Base-by-base conservation (phyloP, 179 eudicot species). In the Nepenthes alata region DNA sequence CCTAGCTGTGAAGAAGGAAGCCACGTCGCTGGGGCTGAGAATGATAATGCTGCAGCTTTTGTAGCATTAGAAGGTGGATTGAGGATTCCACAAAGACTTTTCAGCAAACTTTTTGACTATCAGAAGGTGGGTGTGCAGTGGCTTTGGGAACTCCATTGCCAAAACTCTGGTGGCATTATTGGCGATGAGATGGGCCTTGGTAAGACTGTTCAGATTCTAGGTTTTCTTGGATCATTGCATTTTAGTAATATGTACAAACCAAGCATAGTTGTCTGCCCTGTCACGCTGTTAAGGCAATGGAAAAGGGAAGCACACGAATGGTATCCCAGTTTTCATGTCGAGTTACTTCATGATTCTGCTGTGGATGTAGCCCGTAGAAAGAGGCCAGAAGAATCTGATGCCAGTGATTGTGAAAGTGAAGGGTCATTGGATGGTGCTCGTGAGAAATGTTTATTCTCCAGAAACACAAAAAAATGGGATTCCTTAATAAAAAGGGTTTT, bases 111-210 rank as follows among this genome's bases (percentile, higher is more conserved):
- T 63, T 93, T 93, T 73, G 98, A 93, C 68, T 93, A 93, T 69
- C 98, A 93, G 71, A 89, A 87, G 70, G 91, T 93, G 57, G 98
- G 98, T 64, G 98, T 93, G 37, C 98, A 89, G 72, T 89, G 97
- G 98, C 65, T 93, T 61, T 93, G 98, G 98, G 98, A 93, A 63
- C 83, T 93, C 60, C 98, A 93, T 74, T 93, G 98, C 72, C 98
- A 93, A 74, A 80, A 87, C 78, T 95, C 95, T 34, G 98, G 98
- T 64, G 98, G 98, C 15, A 85, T 93, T 35, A 90, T 93, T 55
- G 98, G 98, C 65, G 98, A 93, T 74, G 98, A 93, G 79, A 89
- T 89, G 97, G 98, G 98, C 66, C 97, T 93, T 63, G 98, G 98
- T 50, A 93, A 93, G 82, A 93, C 98, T 16, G 74, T 93, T 60